A percentile compares a stretch with the other conserved stretches of the same genome.
phyloP scores from a whole-genome alignment of 306 rosid species.

The Clitoria ternatea region DNA sequence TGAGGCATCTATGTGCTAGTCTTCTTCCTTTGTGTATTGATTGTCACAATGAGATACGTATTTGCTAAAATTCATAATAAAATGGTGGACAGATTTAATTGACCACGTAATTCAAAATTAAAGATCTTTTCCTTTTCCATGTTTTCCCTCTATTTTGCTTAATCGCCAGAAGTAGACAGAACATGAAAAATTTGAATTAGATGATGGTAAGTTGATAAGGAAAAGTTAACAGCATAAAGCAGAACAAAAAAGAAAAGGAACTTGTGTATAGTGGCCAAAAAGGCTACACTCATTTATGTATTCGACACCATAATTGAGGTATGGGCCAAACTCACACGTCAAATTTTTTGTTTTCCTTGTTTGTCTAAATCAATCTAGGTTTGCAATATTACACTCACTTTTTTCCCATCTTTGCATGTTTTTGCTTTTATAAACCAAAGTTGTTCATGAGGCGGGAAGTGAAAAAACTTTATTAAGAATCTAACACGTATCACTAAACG shows the following conservation, averaged over 20 bases:
- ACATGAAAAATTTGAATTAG: constrained; percentile 25
- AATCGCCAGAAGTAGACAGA: constrained; percentile 2
- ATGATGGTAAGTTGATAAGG: neutral
- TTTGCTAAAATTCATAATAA: neutral
- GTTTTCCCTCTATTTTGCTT: constrained; percentile 25
- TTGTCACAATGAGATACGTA: neutral
- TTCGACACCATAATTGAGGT: constrained; percentile 11
- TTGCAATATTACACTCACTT: neutral
- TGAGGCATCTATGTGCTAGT: constrained; percentile 4
- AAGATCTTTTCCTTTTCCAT: constrained; percentile 25
- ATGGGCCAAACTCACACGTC: constrained; percentile 21
- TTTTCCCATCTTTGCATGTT: neutral
- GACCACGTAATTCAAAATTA: neutral
- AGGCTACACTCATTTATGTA: constrained; percentile 16
- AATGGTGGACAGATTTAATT: neutral
- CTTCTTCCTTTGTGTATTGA: neutral
- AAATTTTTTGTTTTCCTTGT: constrained; percentile 7
- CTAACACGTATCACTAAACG: no score
- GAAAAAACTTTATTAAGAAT: neutral
- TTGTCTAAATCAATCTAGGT: constrained; percentile 8
- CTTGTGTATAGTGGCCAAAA: neutral
- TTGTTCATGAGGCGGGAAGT: constrained; percentile 13
- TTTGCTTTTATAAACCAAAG: neutral
- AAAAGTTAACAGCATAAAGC: constrained; percentile 22
- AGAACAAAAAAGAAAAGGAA: constrained; percentile 2